These are phyloP conservation scores for Xylaria digitata DNA, from an alignment of 2,329 filamentous ascomycete genomes.

Conservation along the genomic window DNA sequence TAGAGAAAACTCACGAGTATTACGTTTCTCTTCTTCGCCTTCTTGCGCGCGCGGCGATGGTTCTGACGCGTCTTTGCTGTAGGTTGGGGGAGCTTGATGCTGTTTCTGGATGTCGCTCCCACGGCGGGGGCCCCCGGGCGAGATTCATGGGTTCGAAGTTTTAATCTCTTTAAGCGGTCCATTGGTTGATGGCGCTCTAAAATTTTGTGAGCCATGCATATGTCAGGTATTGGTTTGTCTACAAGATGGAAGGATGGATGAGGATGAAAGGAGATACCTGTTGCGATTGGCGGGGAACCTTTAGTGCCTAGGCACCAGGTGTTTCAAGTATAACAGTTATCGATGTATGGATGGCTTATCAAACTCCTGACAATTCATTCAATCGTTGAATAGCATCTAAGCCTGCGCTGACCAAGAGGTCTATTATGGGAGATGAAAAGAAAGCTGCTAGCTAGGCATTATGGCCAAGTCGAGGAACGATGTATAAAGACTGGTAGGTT, in stretches of 20 bases:
- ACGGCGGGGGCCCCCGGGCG: slow-evolving; percentile 9
- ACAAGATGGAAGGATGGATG: not conserved
- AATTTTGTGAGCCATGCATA: not conserved
- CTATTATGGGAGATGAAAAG: too few species aligned
- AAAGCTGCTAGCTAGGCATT: too few species aligned
- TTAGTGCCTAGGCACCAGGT: not conserved
- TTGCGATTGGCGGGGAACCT: not conserved
- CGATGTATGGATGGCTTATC: too few species aligned
- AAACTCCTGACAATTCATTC: too few species aligned
- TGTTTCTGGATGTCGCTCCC: not conserved
- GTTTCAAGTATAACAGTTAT: too few species aligned
- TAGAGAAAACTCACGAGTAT: slow-evolving; percentile 19
- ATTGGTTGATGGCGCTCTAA: slow-evolving; percentile 24
- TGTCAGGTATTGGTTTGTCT: not conserved
- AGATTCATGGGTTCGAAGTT: slow-evolving; percentile 8
- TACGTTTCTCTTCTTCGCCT: slow-evolving; percentile 3
- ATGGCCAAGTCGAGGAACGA: not conserved
- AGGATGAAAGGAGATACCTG: not conserved
- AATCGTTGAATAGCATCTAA: too few species aligned
- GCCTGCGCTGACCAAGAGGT: too few species aligned
- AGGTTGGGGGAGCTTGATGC: not conserved
- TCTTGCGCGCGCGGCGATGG: slow-evolving; percentile 9
- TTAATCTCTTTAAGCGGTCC: slow-evolving; percentile 17
- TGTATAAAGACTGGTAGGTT: not conserved
- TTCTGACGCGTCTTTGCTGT: slow-evolving; percentile 24